Evolutionary conservation across 352 stramenopile species (phyloP).

Genomic region (Pythium oligandrum): DNA sequence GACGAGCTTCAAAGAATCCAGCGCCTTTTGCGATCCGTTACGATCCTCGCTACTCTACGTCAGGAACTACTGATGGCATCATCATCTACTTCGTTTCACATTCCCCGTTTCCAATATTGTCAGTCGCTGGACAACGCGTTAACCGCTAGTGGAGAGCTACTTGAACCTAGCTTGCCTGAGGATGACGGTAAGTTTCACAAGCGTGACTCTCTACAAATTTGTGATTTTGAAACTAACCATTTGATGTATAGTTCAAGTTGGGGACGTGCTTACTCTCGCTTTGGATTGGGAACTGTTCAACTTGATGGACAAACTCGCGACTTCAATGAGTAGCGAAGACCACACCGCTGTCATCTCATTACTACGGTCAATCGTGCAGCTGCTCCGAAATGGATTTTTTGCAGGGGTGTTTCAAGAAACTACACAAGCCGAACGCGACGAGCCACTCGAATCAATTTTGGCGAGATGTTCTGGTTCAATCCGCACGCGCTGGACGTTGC

Average conservation of each 20-base stretch:
- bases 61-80: conserved; percentile 39
- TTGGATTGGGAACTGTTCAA: conserved; percentile 75
- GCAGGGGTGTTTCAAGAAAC: conserved; percentile 26
- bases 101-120: conserved; percentile 76
- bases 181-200: conserved; percentile 42
- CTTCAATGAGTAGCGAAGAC: conserved; percentile 83
- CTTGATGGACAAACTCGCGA: conserved; percentile 53
- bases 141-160: conserved; percentile 64
- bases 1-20: conserved; percentile 70
- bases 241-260: conserved; percentile 36
- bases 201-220: not conserved
- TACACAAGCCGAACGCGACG: conserved; percentile 11
- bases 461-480: conserved; percentile 40
- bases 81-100: conserved; percentile 18
- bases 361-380: conserved; percentile 43
- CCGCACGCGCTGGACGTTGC: conserved; percentile 39
- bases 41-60: conserved; percentile 51
- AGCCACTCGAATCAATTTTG: conserved; percentile 30
- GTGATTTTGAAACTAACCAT: not conserved
- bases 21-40: conserved; percentile 60
- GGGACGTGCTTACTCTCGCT: conserved; percentile 54
- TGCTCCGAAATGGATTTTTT: conserved; percentile 60
- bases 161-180: conserved; percentile 23
- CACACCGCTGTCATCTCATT: conserved; percentile 55
- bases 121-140: conserved; percentile 70